These are phyloP conservation scores for Rhizoctonia solani DNA, from an alignment of 1,284 basidiomycete species.

Conservation along the genomic window DNA sequence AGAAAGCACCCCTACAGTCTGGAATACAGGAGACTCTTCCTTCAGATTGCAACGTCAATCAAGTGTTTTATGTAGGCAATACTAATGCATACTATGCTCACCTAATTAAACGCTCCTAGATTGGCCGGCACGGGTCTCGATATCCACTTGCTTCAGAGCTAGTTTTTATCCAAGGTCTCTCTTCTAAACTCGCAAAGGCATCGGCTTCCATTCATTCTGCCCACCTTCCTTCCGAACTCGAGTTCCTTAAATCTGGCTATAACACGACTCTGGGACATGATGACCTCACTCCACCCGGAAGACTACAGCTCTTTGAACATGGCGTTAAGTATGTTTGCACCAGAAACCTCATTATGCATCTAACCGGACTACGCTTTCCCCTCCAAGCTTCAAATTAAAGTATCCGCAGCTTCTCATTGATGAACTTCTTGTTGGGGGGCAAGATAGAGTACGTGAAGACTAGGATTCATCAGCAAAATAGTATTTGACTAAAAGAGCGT, in stretches of 20 bases:
- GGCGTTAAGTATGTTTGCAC: conserved; percentile 48
- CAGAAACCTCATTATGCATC: conserved; percentile 8
- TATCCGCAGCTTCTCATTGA: conserved; percentile 50
- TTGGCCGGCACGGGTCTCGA: conserved; percentile 53
- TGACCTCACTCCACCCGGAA: conserved; percentile 51
- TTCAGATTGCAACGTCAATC: conserved; percentile 52
- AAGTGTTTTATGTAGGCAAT: conserved; percentile 50
- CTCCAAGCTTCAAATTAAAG: conserved; percentile 49
- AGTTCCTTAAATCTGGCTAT: conserved; percentile 53
- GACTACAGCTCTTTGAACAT: conserved; percentile 52
- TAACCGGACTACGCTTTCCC: background rate
- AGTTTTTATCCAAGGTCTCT: conserved; percentile 47
- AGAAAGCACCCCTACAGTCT: conserved; percentile 45
- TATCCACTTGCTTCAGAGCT: conserved; percentile 46
- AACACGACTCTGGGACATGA: conserved; percentile 48
- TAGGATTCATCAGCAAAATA: background rate
- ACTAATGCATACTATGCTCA: conserved; percentile 7
- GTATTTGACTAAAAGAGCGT: background rate
- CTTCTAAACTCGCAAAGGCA: conserved; percentile 46
- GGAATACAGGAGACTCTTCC: conserved; percentile 48
- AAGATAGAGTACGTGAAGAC: conserved; percentile 48
- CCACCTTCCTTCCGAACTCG: conserved; percentile 46
- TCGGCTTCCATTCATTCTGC: conserved; percentile 44
- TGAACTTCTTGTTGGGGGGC: conserved; percentile 50
- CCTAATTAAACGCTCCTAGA: conserved; percentile 40